Evolutionary conservation across 257 asterid species (phyloP).

Genomic region (Solanum bulbocastanum): DNA sequence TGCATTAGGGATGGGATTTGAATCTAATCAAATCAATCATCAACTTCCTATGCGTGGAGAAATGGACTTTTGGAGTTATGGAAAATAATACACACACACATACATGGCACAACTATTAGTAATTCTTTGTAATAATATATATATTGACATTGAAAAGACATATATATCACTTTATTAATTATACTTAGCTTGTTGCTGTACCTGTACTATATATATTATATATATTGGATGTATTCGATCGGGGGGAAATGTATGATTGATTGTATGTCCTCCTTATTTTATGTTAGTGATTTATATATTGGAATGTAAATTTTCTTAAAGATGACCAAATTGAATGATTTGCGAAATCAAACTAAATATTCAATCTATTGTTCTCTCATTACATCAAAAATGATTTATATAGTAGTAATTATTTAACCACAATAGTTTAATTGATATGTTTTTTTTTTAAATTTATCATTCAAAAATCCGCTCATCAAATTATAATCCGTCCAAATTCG

Average conservation of each 20-base stretch:
- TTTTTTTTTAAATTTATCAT: no score
- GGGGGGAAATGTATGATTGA: background rate
- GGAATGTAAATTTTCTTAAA: background rate
- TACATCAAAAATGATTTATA: no score
- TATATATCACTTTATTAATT: background rate
- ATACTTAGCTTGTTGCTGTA: background rate
- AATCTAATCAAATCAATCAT: constrained; percentile 35
- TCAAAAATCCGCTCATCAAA: no score
- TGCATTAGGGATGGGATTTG: constrained; percentile 9
- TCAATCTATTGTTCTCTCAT: background rate
- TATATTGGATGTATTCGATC: background rate
- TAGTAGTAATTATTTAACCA: background rate
- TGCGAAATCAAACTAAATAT: background rate
- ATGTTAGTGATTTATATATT: background rate
- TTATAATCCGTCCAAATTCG: no score
- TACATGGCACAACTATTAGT: background rate
- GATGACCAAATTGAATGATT: rapidly evolving
- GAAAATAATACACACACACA: constrained; percentile 8
- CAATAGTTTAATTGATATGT: no score
- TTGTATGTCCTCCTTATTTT: background rate
- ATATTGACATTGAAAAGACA: background rate
- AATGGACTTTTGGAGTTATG: constrained; percentile 80
- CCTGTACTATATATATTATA: background rate
- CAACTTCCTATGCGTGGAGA: constrained; percentile 47
- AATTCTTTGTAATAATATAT: background rate